Base-by-base conservation (phyloP, 2,329 filamentous ascomycete genomes). In the Fusarium armeniacum region DNA sequence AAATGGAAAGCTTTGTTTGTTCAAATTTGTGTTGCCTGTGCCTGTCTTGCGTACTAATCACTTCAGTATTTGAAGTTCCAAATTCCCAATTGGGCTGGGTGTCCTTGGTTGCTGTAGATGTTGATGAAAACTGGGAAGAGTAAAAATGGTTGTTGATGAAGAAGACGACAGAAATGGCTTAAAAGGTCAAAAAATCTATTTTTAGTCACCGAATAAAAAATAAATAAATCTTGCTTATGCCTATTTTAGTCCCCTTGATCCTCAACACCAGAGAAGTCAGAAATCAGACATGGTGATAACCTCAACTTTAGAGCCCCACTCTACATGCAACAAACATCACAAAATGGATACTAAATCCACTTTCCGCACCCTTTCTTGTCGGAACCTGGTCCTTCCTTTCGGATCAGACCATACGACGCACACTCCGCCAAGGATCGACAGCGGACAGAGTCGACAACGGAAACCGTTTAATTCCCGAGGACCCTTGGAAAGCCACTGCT, bases 391-490 rank as follows among this genome's bases (percentile, higher is more conserved):
- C 35, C 20, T 26, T 41, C 28, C 22, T 12, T 9, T 18, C 7
- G 22, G 38, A 33, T 26, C 22, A 55, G 15, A 51, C 57, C 56
- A 57, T 62, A 47, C 45, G 50, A 57, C 35, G n/a, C 28, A 20
- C 18, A 35, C 15, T 26, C n/a, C 18, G 36, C 46, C 53, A 49
- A 60, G 46, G 44, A 65, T 52, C 30, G 33, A 41, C 58, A 57
- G 5, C 30, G 24, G 18, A 30, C 32, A 41, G 22, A 22, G 16
- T 24, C 20, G 5, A 41, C 24, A 51, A 51, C 41, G 13, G 50
- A 33, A 6, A 11, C 30, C 13, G 28, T n/a, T 5, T 5, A 13
- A 36, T 44, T 43, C 18, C 15, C 43, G 24, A 45, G 10, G 22
- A n/a, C 30, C 20, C 24, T 47, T 22, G 32, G 10, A 40, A 65